These are phyloP conservation scores for Rhodotorula toruloides DNA, from an alignment of 768 basidiomycete genomes.

Conservation along the genomic window DNA sequence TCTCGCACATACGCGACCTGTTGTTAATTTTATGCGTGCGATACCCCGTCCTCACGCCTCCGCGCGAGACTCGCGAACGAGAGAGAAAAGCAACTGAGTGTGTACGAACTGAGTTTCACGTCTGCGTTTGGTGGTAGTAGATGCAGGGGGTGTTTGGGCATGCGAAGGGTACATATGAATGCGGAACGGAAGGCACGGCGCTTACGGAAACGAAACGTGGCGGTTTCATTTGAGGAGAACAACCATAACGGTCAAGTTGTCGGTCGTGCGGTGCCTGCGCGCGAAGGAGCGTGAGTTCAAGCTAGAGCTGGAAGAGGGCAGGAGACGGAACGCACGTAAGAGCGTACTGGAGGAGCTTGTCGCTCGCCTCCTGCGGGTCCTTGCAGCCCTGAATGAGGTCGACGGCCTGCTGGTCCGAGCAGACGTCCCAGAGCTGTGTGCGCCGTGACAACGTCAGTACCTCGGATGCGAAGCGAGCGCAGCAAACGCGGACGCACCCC, in stretches of 20 bases:
- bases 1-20: no score
- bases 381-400: conserved; percentile 65
- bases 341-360: conserved; percentile 71
- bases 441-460: background rate
- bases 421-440: conserved; percentile 88
- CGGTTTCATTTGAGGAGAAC: conserved; percentile 50
- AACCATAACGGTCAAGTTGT: conserved; percentile 88
- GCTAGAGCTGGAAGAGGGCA: background rate
- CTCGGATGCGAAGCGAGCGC: no score
- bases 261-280: conserved; percentile 67
- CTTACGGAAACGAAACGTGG: no score
- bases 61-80: no score
- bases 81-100: no score
- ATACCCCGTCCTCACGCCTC: no score
- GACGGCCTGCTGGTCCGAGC: conserved; percentile 81
- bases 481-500: conserved; percentile 61
- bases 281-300: background rate
- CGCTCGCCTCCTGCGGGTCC: conserved; percentile 78
- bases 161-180: no score
- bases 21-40: no score
- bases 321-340: conserved; percentile 50
- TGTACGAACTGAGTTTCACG: no score
- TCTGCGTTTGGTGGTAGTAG: no score
- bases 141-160: no score
- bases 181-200: no score